Base-by-base conservation (phyloP, 345 rosid genomes). In the Pistacia vera region DNA sequence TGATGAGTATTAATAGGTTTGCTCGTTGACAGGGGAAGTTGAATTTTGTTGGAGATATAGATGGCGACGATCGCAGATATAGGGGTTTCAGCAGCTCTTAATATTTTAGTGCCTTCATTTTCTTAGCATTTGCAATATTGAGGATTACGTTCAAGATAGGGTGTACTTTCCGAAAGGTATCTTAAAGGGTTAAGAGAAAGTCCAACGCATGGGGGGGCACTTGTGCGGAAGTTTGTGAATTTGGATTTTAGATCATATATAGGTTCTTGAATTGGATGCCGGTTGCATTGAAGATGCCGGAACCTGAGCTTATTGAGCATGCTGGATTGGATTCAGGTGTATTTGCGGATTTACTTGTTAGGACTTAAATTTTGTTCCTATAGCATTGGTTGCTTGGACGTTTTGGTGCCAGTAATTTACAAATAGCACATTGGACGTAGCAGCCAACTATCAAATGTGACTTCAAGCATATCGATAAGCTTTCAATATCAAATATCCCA, bases 321-420 rank as follows among this genome's bases (percentile, higher is more conserved):
- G 99, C 99, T 0, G 99, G 99, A 57, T 83, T 96, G 88, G 98
- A 96, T 80, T 96, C 98, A 56, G 99, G 99, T 88, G 38, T 96
- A 93, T 77, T 86, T 96, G 86, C 87, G 98, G 64, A 93, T 96
- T 74, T 96, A 96, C 91, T 83, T 86, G 92, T 71, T 96, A 59
- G 99, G 99, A 64, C 89, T 96, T 69, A 96, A 96, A 90, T 44
- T 96, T 93, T 84, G 86, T 84, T 75, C 98, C 98, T 25, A 80
- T 94, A 75, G 86, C 97, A 57, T 41, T 87, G 36, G 83, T 94
- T 76, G 94, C 97, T 0, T 94, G 95, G 97, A 75, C 92, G 67
- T 90, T 68, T 85, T 94, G 79, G 93, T 94, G 62, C 99, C 99
- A 0, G 93, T 13, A 87, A 93, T 88, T 70, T 77, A 95, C 98